These are phyloP conservation scores for Fusarium veterinarium DNA, from an alignment of 2,329 filamentous ascomycete genomes.

Conservation along the genomic window DNA sequence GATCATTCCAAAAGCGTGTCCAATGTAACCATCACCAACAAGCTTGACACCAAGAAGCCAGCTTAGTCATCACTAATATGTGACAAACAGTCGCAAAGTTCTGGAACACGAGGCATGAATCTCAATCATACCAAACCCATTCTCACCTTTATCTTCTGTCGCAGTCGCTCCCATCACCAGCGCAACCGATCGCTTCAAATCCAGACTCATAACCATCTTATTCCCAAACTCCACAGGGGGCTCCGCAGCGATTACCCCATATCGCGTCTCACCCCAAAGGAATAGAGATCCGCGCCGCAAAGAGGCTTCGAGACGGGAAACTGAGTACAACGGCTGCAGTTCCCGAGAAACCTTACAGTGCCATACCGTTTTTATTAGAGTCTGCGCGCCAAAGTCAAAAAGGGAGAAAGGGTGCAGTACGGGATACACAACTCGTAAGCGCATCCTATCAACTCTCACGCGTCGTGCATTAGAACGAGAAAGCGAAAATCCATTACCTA, in stretches of 20 bases:
- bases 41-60: neutral
- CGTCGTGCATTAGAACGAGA: slow-evolving; percentile 10
- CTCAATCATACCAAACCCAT: slow-evolving; percentile 14
- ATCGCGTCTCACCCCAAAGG: slow-evolving; percentile 10
- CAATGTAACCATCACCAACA: slow-evolving; percentile 18
- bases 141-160: neutral
- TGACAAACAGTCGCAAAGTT: slow-evolving; percentile 24
- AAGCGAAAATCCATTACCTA: slow-evolving; percentile 5
- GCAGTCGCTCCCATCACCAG: neutral
- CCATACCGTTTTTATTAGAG: neutral
- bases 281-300: slow-evolving; percentile 28
- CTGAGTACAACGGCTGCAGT: neutral
- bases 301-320: neutral
- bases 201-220: slow-evolving; percentile 12
- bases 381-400: neutral
- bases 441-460: slow-evolving; percentile 10
- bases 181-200: neutral
- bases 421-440: neutral
- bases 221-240: slow-evolving; percentile 29
- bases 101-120: slow-evolving; percentile 17
- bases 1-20: neutral
- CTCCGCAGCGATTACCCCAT: slow-evolving; percentile 36
- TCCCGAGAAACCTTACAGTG: neutral
- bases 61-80: slow-evolving; percentile 36
- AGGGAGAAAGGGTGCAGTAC: neutral